phyloP scores from a whole-genome alignment of 805 yeast species.

The Saturnispora sanitii region DNA sequence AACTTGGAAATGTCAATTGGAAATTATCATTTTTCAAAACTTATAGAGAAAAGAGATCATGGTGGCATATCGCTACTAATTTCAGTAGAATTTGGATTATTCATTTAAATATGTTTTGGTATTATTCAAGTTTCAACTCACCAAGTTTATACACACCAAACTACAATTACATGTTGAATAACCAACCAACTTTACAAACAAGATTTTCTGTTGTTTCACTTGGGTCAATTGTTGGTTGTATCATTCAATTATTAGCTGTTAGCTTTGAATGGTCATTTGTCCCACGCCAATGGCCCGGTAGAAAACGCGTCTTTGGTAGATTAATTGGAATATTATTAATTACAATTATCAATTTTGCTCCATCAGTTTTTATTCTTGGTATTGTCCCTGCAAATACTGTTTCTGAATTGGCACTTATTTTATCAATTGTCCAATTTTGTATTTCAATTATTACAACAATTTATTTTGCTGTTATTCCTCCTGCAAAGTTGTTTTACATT shows the following conservation, averaged over 20 bases:
- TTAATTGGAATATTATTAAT: conserved; percentile 26
- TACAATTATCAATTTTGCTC: conserved; percentile 29
- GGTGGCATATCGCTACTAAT: conserved; percentile 41
- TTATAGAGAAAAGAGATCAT: conserved; percentile 37
- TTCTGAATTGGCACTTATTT: conserved; percentile 27
- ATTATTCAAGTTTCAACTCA: conserved; percentile 40
- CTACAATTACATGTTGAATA: conserved; percentile 32
- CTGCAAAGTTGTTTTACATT: conserved; percentile 25
- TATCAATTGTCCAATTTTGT: conserved; percentile 34
- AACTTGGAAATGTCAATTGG: conserved; percentile 32
- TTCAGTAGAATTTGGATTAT: conserved; percentile 46
- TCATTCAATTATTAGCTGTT: conserved; percentile 33
- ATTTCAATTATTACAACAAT: conserved; percentile 33
- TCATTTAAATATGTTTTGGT: conserved; percentile 43
- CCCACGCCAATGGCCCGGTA: conserved; percentile 41
- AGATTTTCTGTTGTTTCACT: conserved; percentile 35
- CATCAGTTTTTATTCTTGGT: conserved; percentile 33
- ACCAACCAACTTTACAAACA: conserved; percentile 37
- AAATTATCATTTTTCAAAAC: conserved; percentile 34
- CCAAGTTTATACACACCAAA: conserved; percentile 38
- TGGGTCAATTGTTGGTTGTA: conserved; percentile 36
- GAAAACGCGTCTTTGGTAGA: conserved; percentile 30
- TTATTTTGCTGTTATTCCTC: conserved; percentile 34
- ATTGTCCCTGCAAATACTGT: conserved; percentile 29
- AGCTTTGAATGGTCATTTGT: conserved; percentile 36